Percentiles rank a stretch among this genome's conserved stretches.
Evolutionary conservation across 495 filamentous ascomycete genomes (phyloP).

Genomic region (Penicillium parvum): DNA sequence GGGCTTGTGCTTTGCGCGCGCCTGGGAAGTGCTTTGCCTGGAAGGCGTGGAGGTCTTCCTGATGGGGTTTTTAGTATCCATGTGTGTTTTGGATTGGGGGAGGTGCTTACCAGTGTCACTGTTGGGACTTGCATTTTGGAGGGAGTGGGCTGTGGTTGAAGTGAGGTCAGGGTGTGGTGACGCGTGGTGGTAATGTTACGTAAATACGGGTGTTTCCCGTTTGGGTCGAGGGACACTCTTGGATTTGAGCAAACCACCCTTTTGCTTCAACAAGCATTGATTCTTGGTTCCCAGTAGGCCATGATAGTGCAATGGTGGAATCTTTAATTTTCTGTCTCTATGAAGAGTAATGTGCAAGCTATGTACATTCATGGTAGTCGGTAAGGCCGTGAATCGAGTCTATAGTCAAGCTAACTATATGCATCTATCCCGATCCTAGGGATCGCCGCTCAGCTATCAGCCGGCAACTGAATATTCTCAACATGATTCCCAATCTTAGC

Average conservation of each 20-base stretch:
- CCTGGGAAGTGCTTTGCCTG: slow-evolving; percentile 60
- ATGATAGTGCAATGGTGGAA: too few species aligned
- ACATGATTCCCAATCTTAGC: slow-evolving; percentile 75
- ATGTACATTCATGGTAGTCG: too few species aligned
- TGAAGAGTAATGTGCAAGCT: too few species aligned
- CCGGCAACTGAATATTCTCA: slow-evolving; percentile 46
- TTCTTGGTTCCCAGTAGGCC: too few species aligned
- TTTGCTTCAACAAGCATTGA: too few species aligned
- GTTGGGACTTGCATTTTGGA: slow-evolving; percentile 31
- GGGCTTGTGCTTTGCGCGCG: slow-evolving; percentile 5
- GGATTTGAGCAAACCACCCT: too few species aligned
- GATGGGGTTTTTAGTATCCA: neutral
- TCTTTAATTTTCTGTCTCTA: too few species aligned
- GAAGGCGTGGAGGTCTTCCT: slow-evolving; percentile 73
- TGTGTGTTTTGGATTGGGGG: neutral
- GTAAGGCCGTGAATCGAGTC: too few species aligned
- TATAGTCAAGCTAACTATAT: too few species aligned
- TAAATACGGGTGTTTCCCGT: neutral
- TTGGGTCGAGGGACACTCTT: too few species aligned
- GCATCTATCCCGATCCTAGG: neutral
- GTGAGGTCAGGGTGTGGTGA: slow-evolving; percentile 4
- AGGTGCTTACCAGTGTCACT: slow-evolving; percentile 48
- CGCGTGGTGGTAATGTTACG: slow-evolving; percentile 13
- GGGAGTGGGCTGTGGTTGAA: neutral
- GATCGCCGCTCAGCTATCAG: neutral